phyloP scores from a whole-genome alignment of 805 yeast genomes.

The Pichia sporocuriosa region DNA sequence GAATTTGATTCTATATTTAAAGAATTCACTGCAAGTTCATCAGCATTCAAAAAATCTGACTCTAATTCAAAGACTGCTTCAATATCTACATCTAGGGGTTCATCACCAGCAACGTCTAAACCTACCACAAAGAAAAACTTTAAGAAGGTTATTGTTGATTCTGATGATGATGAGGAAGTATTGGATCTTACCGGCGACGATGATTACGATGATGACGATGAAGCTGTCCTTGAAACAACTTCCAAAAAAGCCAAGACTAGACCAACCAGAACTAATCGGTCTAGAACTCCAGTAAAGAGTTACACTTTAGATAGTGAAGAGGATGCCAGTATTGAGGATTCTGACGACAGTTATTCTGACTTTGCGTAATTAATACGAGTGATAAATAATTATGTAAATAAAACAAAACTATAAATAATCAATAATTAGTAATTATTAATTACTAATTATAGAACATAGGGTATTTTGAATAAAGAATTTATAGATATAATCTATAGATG shows the following conservation, averaged over 20 bases:
- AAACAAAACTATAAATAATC: too few species aligned
- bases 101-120: background rate
- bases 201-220: conserved; percentile 5
- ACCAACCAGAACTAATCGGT: conserved; percentile 9
- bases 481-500: background rate
- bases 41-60: conserved; percentile 5
- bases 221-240: conserved; percentile 2
- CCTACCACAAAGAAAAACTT: too few species aligned
- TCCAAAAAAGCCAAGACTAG: background rate
- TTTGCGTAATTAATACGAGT: background rate
- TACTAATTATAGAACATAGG: background rate
- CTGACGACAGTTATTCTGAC: conserved; percentile 9
- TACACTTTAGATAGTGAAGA: conserved; percentile 18
- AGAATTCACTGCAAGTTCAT: conserved; percentile 5
- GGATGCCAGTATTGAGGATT: conserved; percentile 13
- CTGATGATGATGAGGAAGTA: conserved; percentile 7
- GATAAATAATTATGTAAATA: too few species aligned
- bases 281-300: conserved; percentile 10
- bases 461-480: background rate
- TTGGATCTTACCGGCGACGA: conserved; percentile 12
- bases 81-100: conserved; percentile 4
- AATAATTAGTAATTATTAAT: too few species aligned
- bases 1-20: conserved; percentile 11
- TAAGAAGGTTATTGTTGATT: background rate
- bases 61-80: conserved; percentile 7